A percentile compares a stretch with the other conserved stretches of the same genome.
These are phyloP conservation scores for Alternaria gansuensis DNA, from an alignment of 2,329 filamentous ascomycete genomes.

Conservation along the genomic window DNA sequence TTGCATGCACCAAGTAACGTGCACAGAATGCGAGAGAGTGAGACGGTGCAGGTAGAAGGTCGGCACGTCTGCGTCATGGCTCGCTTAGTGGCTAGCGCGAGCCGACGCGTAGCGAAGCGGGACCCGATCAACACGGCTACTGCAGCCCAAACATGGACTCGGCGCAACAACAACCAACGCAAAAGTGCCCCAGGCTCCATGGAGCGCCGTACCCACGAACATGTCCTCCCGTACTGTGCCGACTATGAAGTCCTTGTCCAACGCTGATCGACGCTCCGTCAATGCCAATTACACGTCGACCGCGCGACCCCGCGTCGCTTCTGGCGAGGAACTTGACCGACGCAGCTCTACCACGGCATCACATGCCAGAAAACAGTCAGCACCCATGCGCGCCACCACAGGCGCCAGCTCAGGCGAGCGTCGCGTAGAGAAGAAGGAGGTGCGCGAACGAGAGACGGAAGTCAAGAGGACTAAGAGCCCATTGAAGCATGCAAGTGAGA, in stretches of 20 bases:
- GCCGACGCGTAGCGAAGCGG: constrained; percentile 25
- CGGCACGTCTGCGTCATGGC: constrained; percentile 26
- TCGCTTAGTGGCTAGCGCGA: constrained; percentile 28
- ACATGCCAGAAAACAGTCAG: constrained; percentile 44
- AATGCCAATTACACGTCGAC: constrained; percentile 45
- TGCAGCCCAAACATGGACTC: constrained; percentile 31
- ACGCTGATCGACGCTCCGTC: constrained; percentile 46
- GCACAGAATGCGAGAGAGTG: not conserved
- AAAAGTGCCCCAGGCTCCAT: constrained; percentile 30
- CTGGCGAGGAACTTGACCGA: constrained; percentile 46
- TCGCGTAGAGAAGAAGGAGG: constrained; percentile 49
- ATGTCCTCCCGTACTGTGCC: constrained; percentile 50
- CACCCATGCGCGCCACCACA: constrained; percentile 27
- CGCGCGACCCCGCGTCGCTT: constrained; percentile 51
- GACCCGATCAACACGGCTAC: constrained; percentile 28
- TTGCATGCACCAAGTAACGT: too few relatives aligned
- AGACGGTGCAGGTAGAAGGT: too few relatives aligned
- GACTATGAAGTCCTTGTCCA: constrained; percentile 41
- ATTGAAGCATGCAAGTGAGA: constrained; percentile 49
- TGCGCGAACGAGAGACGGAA: constrained; percentile 49
- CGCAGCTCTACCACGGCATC: constrained; percentile 36
- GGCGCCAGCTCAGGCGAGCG: constrained; percentile 38
- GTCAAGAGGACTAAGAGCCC: constrained; percentile 49
- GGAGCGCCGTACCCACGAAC: constrained; percentile 34
- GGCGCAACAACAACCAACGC: constrained; percentile 34